A percentile compares a stretch with the other conserved stretches of the same genome.
These are phyloP conservation scores for Fusarium phyllophilum DNA, from an alignment of 2,329 filamentous ascomycete genomes.

Conservation along the genomic window DNA sequence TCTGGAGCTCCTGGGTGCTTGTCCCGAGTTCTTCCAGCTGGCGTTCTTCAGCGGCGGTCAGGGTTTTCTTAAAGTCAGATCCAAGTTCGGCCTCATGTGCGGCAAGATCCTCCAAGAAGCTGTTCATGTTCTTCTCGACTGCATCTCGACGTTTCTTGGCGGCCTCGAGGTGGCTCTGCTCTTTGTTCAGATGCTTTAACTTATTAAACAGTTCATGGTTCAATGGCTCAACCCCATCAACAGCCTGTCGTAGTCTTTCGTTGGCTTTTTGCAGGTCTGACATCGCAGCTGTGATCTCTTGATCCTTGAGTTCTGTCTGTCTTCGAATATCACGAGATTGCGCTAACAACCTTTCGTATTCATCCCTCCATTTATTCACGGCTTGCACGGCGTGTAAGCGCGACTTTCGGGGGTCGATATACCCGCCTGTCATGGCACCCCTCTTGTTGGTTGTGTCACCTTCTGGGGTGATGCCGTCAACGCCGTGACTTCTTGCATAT, in stretches of 20 bases:
- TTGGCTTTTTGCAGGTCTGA: constrained; percentile 86
- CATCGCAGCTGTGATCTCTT: constrained; percentile 88
- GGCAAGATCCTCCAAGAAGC: constrained; percentile 77
- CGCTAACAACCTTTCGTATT: constrained; percentile 74
- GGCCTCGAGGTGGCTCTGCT: constrained; percentile 77
- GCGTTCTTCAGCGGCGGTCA: constrained; percentile 83
- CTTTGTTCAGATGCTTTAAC: constrained; percentile 77
- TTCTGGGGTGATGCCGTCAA: constrained; percentile 93
- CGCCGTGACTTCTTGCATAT: constrained; percentile 89
- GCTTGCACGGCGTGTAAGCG: constrained; percentile 85
- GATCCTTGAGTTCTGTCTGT: constrained; percentile 82
- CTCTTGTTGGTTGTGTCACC: constrained; percentile 96
- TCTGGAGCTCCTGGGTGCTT: constrained; percentile 77
- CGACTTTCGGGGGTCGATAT: constrained; percentile 85
- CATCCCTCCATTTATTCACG: constrained; percentile 78
- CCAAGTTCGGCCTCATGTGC: constrained; percentile 83
- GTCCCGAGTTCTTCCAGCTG: constrained; percentile 78
- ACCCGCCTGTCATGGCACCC: constrained; percentile 94
- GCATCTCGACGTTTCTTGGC: constrained; percentile 73
- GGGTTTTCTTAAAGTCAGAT: constrained; percentile 91
- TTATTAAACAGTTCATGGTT: constrained; percentile 80
- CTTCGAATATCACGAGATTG: constrained; percentile 73
- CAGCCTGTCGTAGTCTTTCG: constrained; percentile 79
- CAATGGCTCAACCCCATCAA: constrained; percentile 84
- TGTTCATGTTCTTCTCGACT: constrained; percentile 79